Evolutionary conservation across 805 yeast species (phyloP).

Genomic region (Ogataea siamensis): DNA sequence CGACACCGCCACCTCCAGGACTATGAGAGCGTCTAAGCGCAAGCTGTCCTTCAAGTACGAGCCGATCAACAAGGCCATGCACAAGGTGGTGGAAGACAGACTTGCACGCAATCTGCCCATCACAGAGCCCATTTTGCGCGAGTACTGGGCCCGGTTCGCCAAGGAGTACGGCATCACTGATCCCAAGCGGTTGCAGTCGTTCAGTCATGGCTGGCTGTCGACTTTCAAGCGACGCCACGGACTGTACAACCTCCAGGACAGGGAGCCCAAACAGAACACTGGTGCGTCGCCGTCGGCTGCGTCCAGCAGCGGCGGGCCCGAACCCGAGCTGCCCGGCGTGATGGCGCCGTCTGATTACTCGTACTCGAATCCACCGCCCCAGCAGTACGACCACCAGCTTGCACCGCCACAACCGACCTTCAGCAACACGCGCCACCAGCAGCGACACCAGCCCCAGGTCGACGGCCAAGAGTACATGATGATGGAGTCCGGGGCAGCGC

Average conservation of each 20-base stretch:
- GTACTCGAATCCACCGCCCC: constrained; percentile 11
- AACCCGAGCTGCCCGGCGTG: constrained; percentile 13
- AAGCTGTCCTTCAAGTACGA: constrained; percentile 54
- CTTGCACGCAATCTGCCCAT: constrained; percentile 44
- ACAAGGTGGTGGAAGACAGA: constrained; percentile 46
- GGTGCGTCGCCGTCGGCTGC: background rate
- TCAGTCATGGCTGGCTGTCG: constrained; percentile 63
- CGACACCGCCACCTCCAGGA: constrained; percentile 22
- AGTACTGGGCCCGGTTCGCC: constrained; percentile 56
- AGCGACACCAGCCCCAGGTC: constrained; percentile 8
- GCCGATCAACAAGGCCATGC: constrained; percentile 60
- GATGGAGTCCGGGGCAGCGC: constrained; percentile 14
- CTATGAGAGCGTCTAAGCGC: constrained; percentile 37
- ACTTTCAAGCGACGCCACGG: constrained; percentile 60
- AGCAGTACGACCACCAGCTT: constrained; percentile 12
- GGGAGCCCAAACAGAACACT: constrained; percentile 2
- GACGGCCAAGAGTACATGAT: constrained; percentile 19
- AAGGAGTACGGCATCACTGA: constrained; percentile 56
- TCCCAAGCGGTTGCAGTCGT: constrained; percentile 53
- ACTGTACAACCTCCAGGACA: constrained; percentile 13
- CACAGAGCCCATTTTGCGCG: constrained; percentile 53
- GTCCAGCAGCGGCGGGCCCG: background rate
- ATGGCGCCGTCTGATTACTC: constrained; percentile 18
- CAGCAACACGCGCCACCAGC: constrained; percentile 15
- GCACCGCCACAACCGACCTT: constrained; percentile 16